Evolutionary conservation across 768 basidiomycete species (phyloP).

Genomic region (Chalciporus piperatus): DNA sequence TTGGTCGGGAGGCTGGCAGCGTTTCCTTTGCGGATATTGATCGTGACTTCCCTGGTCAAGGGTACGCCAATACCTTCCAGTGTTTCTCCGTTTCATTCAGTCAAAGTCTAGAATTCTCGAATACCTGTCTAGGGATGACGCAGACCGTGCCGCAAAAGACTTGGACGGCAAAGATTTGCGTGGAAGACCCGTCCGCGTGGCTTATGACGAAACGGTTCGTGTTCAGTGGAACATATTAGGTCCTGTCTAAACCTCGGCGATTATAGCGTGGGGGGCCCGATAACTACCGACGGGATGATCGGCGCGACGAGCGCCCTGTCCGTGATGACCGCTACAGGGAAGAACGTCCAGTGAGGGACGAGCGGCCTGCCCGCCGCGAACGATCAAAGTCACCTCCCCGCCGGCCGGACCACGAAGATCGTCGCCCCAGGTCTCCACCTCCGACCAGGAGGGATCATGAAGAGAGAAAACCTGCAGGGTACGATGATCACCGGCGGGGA

Average conservation of each 20-base stretch:
- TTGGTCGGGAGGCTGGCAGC: conserved; percentile 89
- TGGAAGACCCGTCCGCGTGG: conserved; percentile 74
- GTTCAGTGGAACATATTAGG: background rate
- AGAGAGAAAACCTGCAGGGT: conserved; percentile 87
- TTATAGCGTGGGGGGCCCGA: conserved; percentile 62
- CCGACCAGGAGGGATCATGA: conserved; percentile 77
- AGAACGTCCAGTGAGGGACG: conserved; percentile 53
- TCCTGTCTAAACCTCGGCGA: background rate
- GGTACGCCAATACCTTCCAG: conserved; percentile 49
- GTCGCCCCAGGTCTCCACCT: conserved; percentile 75
- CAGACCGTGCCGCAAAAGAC: conserved; percentile 88
- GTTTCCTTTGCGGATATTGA: conserved; percentile 96
- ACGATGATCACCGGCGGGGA: conserved; percentile 86
- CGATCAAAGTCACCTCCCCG: conserved; percentile 82
- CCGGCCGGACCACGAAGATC: conserved; percentile 68
- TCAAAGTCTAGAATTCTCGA: conserved; percentile 70
- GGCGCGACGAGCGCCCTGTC: conserved; percentile 52
- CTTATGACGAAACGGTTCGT: conserved; percentile 59
- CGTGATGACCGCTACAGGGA: conserved; percentile 61
- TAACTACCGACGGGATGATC: conserved; percentile 76
- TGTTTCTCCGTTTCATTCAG: conserved; percentile 1
- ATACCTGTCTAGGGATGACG: conserved; percentile 84
- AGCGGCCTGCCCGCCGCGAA: conserved; percentile 62
- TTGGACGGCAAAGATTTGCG: conserved; percentile 87
- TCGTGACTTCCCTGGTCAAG: conserved; percentile 79